These are phyloP conservation scores for Herpotrichia juniperi DNA, from an alignment of 2,329 filamentous ascomycete genomes.

Conservation along the genomic window DNA sequence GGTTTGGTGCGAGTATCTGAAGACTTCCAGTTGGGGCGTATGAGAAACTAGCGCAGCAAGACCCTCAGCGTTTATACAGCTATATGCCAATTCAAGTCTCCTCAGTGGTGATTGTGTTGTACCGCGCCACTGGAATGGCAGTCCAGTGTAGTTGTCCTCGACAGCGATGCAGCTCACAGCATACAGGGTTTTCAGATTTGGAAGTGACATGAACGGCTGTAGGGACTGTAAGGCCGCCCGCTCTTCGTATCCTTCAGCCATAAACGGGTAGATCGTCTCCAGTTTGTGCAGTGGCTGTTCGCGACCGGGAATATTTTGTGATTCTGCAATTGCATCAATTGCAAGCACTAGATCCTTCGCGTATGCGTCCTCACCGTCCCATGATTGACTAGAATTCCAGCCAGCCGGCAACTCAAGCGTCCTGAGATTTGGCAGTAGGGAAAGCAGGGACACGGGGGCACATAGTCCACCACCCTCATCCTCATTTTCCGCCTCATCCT, in stretches of 20 bases:
- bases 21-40: constrained; percentile 31
- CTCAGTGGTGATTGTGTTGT: constrained; percentile 24
- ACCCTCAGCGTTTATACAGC: constrained; percentile 39
- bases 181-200: constrained; percentile 34
- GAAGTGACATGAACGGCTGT: constrained; percentile 33
- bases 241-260: constrained; percentile 35
- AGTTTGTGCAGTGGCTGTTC: constrained; percentile 27
- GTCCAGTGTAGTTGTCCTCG: constrained; percentile 37
- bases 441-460: constrained; percentile 31
- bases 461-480: background rate
- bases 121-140: constrained; percentile 35
- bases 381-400: constrained; percentile 23
- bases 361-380: background rate
- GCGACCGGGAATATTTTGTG: constrained; percentile 13
- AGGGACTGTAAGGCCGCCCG: constrained; percentile 34
- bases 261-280: constrained; percentile 37
- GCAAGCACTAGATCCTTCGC: background rate
- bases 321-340: constrained; percentile 7
- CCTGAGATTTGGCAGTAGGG: constrained; percentile 37
- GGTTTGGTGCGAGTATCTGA: constrained; percentile 42
- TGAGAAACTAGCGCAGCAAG: constrained; percentile 28
- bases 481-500: background rate
- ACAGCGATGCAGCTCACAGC: constrained; percentile 38
- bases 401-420: constrained; percentile 31
- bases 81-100: constrained; percentile 36